Percentiles rank a stretch among this genome's conserved stretches.
phyloP scores from a whole-genome alignment of 352 stramenopile species.

The Phytophthora sojae region DNA sequence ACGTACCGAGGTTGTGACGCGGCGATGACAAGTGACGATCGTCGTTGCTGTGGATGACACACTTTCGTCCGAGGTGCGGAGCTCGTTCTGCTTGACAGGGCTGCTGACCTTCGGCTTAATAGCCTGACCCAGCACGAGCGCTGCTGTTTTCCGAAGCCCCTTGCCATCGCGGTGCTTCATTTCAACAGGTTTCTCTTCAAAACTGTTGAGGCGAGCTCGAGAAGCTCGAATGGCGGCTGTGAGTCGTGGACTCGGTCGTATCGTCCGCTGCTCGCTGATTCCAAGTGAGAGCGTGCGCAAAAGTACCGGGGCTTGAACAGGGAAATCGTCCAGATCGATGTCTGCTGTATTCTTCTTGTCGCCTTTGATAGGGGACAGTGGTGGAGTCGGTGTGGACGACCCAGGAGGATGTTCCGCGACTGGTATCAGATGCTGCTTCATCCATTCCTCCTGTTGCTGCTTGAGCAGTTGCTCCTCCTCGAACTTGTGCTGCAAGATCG shows the following conservation, averaged over 20 bases:
- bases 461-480: constrained; percentile 76
- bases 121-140: constrained; percentile 20
- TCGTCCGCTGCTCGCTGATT: constrained; percentile 24
- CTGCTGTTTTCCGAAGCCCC: constrained; percentile 21
- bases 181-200: constrained; percentile 23
- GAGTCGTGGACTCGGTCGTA: constrained; percentile 54
- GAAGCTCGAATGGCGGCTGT: constrained; percentile 59
- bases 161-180: constrained; percentile 11
- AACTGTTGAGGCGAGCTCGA: constrained; percentile 42
- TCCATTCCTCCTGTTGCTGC: constrained; percentile 80
- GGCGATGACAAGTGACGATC: constrained; percentile 57
- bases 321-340: constrained; percentile 26
- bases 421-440: constrained; percentile 51
- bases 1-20: constrained; percentile 68
- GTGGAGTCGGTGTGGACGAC: constrained; percentile 40
- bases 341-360: constrained; percentile 22
- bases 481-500: constrained; percentile 67
- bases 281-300: constrained; percentile 59
- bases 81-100: constrained; percentile 36
- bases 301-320: constrained; percentile 35
- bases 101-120: not conserved
- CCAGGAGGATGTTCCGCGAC: constrained; percentile 14
- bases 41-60: constrained; percentile 73
- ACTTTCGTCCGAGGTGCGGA: constrained; percentile 53
- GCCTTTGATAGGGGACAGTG: constrained; percentile 19